Percentiles rank a stretch among this genome's conserved stretches.
Evolutionary conservation across 495 filamentous ascomycete species (phyloP).

Genomic region (Penicillium nucicola): DNA sequence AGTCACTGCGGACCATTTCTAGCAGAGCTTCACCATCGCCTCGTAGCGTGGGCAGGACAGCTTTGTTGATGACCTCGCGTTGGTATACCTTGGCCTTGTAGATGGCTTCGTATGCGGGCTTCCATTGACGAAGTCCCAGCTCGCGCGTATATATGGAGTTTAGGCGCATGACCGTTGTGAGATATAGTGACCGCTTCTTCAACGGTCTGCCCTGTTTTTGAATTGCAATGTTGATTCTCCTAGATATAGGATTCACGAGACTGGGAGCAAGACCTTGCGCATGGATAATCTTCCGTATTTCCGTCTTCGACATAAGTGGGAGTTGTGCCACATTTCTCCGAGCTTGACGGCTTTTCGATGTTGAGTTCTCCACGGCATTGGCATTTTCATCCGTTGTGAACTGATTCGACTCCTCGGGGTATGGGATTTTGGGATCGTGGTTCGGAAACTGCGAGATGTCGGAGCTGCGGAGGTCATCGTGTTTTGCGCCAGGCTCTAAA

Average conservation of each 20-base stretch:
- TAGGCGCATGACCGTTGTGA: constrained; percentile 16
- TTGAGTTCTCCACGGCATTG: neutral
- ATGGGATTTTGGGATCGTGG: neutral
- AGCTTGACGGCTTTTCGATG: neutral
- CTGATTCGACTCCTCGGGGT: neutral
- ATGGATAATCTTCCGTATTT: constrained; percentile 5
- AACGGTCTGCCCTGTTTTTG: constrained; percentile 15
- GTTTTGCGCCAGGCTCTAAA: neutral
- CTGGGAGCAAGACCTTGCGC: constrained; percentile 4
- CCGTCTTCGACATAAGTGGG: constrained; percentile 1
- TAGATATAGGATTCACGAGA: constrained; percentile 7
- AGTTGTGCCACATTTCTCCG: neutral
- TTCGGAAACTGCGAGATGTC: neutral
- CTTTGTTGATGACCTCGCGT: constrained; percentile 11
- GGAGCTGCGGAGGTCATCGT: neutral
- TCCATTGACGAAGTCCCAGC: constrained; percentile 25
- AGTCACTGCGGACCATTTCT: constrained; percentile 19
- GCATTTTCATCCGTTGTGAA: neutral
- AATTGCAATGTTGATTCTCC: constrained; percentile 18
- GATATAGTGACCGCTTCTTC: constrained; percentile 9
- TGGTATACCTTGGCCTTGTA: constrained; percentile 21
- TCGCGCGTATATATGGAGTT: constrained; percentile 22
- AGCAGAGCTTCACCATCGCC: constrained; percentile 20
- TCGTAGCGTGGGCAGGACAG: constrained; percentile 10
- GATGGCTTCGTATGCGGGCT: constrained; percentile 20